phyloP scores from a whole-genome alignment of 139 green algal species.

The Astrephomene gubernaculifera region DNA sequence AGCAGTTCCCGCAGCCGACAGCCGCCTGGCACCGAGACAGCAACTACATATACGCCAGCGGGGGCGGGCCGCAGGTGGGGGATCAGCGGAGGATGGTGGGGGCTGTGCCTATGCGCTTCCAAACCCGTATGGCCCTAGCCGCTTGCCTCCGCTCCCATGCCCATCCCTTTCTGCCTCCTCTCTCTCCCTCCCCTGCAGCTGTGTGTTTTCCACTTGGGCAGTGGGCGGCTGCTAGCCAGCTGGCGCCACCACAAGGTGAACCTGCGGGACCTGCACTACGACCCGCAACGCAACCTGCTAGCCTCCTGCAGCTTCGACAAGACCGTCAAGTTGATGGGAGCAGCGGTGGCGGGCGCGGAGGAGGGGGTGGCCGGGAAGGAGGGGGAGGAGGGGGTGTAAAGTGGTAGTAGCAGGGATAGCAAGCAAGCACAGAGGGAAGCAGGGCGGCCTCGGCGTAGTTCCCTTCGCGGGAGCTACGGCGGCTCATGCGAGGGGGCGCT shows the following conservation, averaged over 20 bases:
- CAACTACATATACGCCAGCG: conserved; percentile 45
- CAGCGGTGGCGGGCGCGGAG: not conserved
- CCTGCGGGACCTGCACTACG: conserved; percentile 63
- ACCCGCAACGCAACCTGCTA: conserved; percentile 60
- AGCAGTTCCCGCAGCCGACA: conserved; percentile 52
- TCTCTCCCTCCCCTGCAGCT: too few relatives aligned
- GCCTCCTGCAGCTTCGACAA: conserved; percentile 72
- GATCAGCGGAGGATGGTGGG: too few relatives aligned
- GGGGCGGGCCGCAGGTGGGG: conserved; percentile 27
- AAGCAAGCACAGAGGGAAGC: too few relatives aligned
- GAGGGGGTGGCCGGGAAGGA: not conserved
- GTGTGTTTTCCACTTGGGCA: conserved; percentile 69
- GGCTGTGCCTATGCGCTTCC: too few relatives aligned
- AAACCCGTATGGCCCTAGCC: too few relatives aligned
- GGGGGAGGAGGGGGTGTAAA: too few relatives aligned
- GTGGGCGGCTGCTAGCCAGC: conserved; percentile 58
- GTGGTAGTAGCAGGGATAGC: too few relatives aligned
- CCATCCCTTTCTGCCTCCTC: too few relatives aligned
- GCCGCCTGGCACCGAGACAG: conserved; percentile 49
- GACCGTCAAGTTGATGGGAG: conserved; percentile 58
- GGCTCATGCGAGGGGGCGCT: too few relatives aligned
- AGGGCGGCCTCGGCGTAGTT: too few relatives aligned
- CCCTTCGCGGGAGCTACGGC: too few relatives aligned
- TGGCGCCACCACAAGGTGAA: conserved; percentile 64
- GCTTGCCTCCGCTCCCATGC: too few relatives aligned